Percentiles rank a stretch among this genome's conserved stretches.
These are phyloP conservation scores for Naganishia vishniacii DNA, from an alignment of 768 basidiomycete species.

Conservation along the genomic window DNA sequence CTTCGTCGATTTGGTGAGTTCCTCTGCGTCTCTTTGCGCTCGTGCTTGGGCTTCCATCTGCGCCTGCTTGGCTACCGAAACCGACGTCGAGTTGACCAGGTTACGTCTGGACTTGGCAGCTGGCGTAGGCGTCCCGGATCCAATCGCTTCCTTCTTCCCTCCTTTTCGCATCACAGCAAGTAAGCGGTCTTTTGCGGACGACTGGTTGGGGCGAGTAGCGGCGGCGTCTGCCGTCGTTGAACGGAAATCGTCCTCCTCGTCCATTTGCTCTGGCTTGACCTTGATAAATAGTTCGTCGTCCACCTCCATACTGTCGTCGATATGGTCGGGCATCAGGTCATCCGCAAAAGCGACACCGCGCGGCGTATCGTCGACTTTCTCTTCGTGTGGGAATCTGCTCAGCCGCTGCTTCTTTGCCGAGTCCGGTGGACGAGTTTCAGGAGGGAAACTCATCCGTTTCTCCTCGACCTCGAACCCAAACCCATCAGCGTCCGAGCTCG, in stretches of 20 bases:
- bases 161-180: constrained; percentile 18
- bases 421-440: constrained; percentile 9
- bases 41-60: constrained; percentile 18
- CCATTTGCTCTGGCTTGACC: constrained; percentile 36
- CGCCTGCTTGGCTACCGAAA: constrained; percentile 22
- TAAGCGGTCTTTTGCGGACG: constrained; percentile 23
- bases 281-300: constrained; percentile 21
- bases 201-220: constrained; percentile 5
- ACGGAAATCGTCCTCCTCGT: constrained; percentile 42
- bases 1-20: constrained; percentile 11
- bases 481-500: constrained; percentile 39
- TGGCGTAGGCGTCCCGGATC: constrained; percentile 1
- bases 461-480: constrained; percentile 39
- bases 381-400: constrained; percentile 7
- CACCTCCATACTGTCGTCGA: constrained; percentile 13
- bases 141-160: constrained; percentile 9
- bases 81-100: constrained; percentile 27
- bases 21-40: constrained; percentile 29
- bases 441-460: constrained; percentile 17
- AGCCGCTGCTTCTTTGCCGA: constrained; percentile 21
- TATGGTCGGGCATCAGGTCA: constrained; percentile 37
- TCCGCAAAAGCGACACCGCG: constrained; percentile 32
- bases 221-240: constrained; percentile 17
- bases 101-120: constrained; percentile 14
- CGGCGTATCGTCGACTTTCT: constrained; percentile 14